phyloP scores from a whole-genome alignment of 495 filamentous ascomycete genomes.

The Tetracladium setigerum region DNA sequence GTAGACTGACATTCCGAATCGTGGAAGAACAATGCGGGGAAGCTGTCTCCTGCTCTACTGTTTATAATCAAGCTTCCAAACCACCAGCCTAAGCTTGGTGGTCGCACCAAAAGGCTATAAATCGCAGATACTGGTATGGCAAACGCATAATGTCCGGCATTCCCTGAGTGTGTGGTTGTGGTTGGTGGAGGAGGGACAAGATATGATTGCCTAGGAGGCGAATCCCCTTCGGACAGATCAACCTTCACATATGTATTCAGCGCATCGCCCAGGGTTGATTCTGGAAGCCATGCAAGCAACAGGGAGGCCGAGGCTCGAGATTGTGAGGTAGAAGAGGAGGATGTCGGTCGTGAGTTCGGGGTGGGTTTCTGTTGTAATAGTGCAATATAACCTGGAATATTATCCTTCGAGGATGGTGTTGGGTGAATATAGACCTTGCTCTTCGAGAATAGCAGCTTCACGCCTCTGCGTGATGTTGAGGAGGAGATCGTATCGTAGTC shows the following conservation, averaged over 20 bases:
- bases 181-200: slow-evolving; percentile 89
- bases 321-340: slow-evolving; percentile 41
- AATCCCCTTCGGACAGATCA: slow-evolving; percentile 72
- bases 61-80: slow-evolving; percentile 94
- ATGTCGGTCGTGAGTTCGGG: slow-evolving; percentile 32
- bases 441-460: slow-evolving; percentile 94
- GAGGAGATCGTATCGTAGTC: slow-evolving; percentile 95
- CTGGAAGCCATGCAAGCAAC: slow-evolving; percentile 88
- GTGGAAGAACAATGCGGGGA: slow-evolving; percentile 95
- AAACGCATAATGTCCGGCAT: slow-evolving; percentile 82
- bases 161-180: slow-evolving; percentile 59
- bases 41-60: slow-evolving; percentile 78
- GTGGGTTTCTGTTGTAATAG: slow-evolving; percentile 82
- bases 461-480: slow-evolving; percentile 67
- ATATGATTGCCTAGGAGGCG: slow-evolving; percentile 76
- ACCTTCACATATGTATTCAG: slow-evolving; percentile 91
- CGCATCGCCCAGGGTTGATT: slow-evolving; percentile 79
- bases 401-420: slow-evolving; percentile 86
- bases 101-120: slow-evolving; percentile 82
- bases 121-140: slow-evolving; percentile 85
- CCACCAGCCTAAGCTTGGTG: slow-evolving; percentile 96
- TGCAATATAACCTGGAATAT: slow-evolving; percentile 93
- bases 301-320: slow-evolving; percentile 47
- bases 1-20: slow-evolving; percentile 95
- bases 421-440: slow-evolving; percentile 99